Evolutionary conservation across 352 stramenopile genomes (phyloP).

Genomic region (Peronosclerospora sorghi): DNA sequence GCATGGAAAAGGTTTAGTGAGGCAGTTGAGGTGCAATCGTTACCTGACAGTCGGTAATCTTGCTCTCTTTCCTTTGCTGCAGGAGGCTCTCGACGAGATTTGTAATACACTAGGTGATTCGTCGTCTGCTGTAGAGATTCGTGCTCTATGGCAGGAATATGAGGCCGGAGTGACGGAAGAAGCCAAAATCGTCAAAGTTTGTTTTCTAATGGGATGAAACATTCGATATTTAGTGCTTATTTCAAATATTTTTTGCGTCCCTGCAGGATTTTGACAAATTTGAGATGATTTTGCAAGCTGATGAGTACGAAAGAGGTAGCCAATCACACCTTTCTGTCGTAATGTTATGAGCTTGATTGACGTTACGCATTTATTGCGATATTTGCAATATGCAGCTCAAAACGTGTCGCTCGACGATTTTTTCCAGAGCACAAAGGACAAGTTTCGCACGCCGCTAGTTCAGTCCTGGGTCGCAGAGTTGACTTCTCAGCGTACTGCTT

Average conservation of each 20-base stretch:
- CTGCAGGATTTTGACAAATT: conserved; percentile 89
- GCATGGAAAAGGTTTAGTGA: conserved; percentile 65
- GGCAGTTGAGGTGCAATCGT: not conserved
- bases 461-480: conserved; percentile 69
- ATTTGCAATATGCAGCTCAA: conserved; percentile 27
- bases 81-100: conserved; percentile 66
- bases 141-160: conserved; percentile 81
- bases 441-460: conserved; percentile 71
- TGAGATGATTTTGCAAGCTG: conserved; percentile 91
- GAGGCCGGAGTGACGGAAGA: conserved; percentile 72
- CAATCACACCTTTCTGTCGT: too few species aligned
- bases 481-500: conserved; percentile 32
- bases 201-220: not conserved
- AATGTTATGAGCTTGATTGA: too few species aligned
- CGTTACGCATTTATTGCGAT: not conserved
- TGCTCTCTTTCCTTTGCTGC: not conserved
- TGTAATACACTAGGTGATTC: conserved; percentile 44
- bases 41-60: not conserved
- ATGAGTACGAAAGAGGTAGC: conserved; percentile 88
- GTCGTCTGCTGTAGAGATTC: conserved; percentile 46
- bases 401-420: conserved; percentile 57
- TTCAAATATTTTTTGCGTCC: not conserved
- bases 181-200: conserved; percentile 82
- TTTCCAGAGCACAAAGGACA: conserved; percentile 72
- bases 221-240: conserved; percentile 2